Base-by-base conservation (phyloP, 371 early-diverging fungal species). In the Entomophthora muscae region DNA sequence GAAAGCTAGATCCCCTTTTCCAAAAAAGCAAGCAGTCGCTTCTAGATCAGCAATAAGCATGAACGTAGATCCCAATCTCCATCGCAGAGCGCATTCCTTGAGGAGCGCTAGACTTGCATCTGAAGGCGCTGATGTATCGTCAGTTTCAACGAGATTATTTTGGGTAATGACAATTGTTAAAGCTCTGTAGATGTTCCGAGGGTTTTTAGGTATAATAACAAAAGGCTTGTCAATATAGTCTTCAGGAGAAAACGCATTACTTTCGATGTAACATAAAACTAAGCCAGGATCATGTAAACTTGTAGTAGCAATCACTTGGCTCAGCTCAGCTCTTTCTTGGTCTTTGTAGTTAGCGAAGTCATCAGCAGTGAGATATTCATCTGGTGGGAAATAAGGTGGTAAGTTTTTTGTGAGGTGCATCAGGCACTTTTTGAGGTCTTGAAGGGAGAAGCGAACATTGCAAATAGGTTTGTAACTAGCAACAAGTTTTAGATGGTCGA, bases 1-100 rank as follows among this genome's bases (percentile, higher is more conserved):
- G n/a, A 61, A 61, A 26, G 12, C 61, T 12, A 61, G 27, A 5
- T 33, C 42, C 3, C 30, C 61, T 24, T 24, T 12, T 10, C 22
- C 42, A 33, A 32, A 61, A 61, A 61, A 61, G n/a, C n/a, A 29
- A 22, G 42, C 31, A 17, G 31, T 24, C 31, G 61, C 61, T 51
- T 61, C 61, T 13, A 61, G 52, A 23, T 61, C 17, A 61, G 33
- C 42, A 17, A 61, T 12, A 51, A 21, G 61, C 22, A 29, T 61
- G n/a, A 33, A 26, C 10, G 42, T 42, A 21, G 33, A 7, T 5
- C 30, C 31, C 31, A 61, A 26, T 2, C 61, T 5, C 61, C 61
- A 61, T 33, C 61, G 1, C 10, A 61, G 31, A 7, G 61, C 31
- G 42, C 61, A 61, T n/a, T 61, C 61, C 61, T 61, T 61, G 23